Base-by-base conservation (phyloP, 345 rosid genomes). In the Salix viminalis region DNA sequence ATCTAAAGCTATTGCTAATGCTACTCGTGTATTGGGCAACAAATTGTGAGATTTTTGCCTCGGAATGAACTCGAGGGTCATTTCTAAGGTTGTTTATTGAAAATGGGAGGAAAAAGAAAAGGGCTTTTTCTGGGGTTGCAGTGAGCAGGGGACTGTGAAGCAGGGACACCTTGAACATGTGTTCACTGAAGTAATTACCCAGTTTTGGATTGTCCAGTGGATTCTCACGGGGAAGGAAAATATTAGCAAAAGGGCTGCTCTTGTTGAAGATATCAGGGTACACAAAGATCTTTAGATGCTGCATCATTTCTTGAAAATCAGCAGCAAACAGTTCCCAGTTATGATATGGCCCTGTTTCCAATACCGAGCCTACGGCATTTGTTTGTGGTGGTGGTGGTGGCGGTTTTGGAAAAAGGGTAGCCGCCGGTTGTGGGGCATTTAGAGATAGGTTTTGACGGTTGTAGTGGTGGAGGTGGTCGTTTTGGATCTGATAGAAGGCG, bases 131-230 rank as follows among this genome's bases (percentile, higher is more conserved):
- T 4, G 90, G 85, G 61, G 30, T 6, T 23, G 44, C 0, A 3
- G 85, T 81, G 39, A 82, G 50, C 23, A 87, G 67, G 19, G 85
- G 69, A 73, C 90, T 82, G 8, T 26, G 41, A 16, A 85, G 85
- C 32, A 87, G 86, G 41, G 85, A 71, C 14, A 80, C 30, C 80
- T 87, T 87, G 83, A 87, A 87, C 79, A 85, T 83, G 83, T 83
- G 87, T 73, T 87, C 88, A 77, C 88, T 87, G 67, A 82, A 82
- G 80, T 85, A 87, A 70, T 87, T 85, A 16, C 87, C 87, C 11
- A 83, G 76, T 79, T 76, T 83, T 42, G 84, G 87, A 65, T 78
- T 69, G 11, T 24, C 56, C 5, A 58, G 67, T 13, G 88, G 88
- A 78, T 85, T 76, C 26, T 74, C 67, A 75, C 60, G 83, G 42